Conservation (phyloP, 2,329 filamentous ascomycete genomes). For the Drechslera avenae region DNA sequence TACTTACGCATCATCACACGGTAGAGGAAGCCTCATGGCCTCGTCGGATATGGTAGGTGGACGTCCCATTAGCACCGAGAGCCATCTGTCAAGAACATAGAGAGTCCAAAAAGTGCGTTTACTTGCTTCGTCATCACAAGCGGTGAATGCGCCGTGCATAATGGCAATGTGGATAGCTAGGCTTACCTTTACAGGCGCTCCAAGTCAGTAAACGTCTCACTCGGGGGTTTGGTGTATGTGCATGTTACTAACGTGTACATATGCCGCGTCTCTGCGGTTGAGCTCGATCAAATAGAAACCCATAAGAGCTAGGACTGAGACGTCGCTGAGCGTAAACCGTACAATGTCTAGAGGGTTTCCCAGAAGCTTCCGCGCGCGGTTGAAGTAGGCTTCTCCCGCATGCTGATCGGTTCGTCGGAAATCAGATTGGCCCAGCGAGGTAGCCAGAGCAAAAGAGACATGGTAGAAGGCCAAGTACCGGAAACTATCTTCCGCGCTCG, state of each 20-base stretch:
- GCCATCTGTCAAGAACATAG: slow-evolving; percentile 36
- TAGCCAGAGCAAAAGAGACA: slow-evolving; percentile 33
- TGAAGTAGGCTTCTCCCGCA: slow-evolving; percentile 33
- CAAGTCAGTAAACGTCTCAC: neutral
- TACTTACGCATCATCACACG: slow-evolving; percentile 29
- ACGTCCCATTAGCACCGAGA: slow-evolving; percentile 34
- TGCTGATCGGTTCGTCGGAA: slow-evolving; percentile 22
- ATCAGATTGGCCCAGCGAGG: slow-evolving; percentile 20
- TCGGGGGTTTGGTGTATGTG: neutral
- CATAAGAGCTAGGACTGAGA: slow-evolving; percentile 34
- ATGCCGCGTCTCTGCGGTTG: slow-evolving; percentile 36
- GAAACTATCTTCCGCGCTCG: slow-evolving; percentile 20
- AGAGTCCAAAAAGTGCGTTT: slow-evolving; percentile 33
- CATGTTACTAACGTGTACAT: slow-evolving; percentile 28
- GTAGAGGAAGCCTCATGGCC: slow-evolving; percentile 30
- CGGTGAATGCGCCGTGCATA: slow-evolving; percentile 31
- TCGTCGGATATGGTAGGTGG: slow-evolving; percentile 34
- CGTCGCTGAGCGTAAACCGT: slow-evolving; percentile 31
- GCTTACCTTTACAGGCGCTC: slow-evolving; percentile 1
- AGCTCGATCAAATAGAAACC: slow-evolving; percentile 36
- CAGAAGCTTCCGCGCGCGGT: slow-evolving; percentile 30
- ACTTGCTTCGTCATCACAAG: slow-evolving; percentile 24
- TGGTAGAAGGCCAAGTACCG: slow-evolving; percentile 33
- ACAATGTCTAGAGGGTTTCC: slow-evolving; percentile 35
- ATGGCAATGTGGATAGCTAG: slow-evolving; percentile 34